A percentile compares a stretch with the other conserved stretches of the same genome.
Conservation (phyloP, 495 filamentous ascomycete genomes). For the Platismatia glauca region DNA sequence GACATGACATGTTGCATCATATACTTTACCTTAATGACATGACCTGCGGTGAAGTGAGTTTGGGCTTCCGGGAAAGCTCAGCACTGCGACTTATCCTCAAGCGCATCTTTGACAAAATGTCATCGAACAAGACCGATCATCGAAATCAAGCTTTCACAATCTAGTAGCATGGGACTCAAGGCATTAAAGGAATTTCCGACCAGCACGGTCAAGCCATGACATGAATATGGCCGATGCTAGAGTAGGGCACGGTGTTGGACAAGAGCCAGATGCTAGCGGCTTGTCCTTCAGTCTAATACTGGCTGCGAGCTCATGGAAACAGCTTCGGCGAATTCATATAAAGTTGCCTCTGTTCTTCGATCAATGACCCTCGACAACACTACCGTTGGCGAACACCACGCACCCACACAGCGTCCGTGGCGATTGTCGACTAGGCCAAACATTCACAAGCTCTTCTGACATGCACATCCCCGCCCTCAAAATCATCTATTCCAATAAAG, state of each 20-base stretch:
- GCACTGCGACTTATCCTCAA: not conserved
- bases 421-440: too few relatives aligned
- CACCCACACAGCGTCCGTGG: too few relatives aligned
- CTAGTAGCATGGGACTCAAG: not conserved
- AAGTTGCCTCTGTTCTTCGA: not conserved
- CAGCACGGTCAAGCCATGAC: not conserved
- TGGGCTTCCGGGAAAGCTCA: not conserved
- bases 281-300: not conserved
- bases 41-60: too few relatives aligned
- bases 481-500: not conserved
- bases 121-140: not conserved
- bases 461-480: not conserved
- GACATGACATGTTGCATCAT: too few relatives aligned
- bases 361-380: not conserved
- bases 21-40: not conserved
- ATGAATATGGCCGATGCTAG: not conserved
- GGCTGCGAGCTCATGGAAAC: not conserved
- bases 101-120: not conserved
- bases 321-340: not conserved
- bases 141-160: not conserved
- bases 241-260: not conserved
- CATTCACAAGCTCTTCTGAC: not conserved
- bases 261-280: not conserved
- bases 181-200: not conserved
- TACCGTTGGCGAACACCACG: too few relatives aligned